Percentiles rank a stretch among this genome's conserved stretches.
phyloP scores from a whole-genome alignment of 306 rosid genomes.

The Argentina anserina region DNA sequence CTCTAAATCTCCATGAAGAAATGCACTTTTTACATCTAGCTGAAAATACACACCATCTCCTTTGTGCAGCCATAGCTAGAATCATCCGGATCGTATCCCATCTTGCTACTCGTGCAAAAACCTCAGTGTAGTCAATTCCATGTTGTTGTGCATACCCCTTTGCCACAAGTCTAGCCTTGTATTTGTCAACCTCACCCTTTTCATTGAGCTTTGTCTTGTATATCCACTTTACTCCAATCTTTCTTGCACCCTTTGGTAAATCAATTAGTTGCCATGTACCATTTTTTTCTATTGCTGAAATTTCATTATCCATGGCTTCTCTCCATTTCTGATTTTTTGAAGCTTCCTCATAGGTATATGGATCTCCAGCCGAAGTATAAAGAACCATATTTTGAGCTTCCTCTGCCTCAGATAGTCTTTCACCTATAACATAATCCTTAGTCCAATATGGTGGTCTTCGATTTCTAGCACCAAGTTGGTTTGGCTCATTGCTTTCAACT shows the following conservation, averaged over 20 bases:
- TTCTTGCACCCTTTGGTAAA: background rate
- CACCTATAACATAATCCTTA: no score
- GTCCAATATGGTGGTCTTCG: no score
- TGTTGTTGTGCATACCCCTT: background rate
- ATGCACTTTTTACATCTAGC: no score
- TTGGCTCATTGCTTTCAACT: no score
- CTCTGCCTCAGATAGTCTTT: no score
- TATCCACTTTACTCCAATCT: slow-evolving; percentile 1
- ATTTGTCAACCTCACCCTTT: background rate
- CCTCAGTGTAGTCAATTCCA: background rate
- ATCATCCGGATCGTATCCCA: background rate
- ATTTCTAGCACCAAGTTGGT: background rate
- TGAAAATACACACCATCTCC: no score
- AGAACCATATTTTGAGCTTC: background rate
- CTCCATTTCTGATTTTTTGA: background rate
- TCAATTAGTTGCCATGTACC: background rate
- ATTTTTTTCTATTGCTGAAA: background rate
- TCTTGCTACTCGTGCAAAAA: no score
- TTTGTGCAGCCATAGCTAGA: no score
- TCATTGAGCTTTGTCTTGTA: background rate
- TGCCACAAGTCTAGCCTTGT: no score
- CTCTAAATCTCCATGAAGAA: no score
- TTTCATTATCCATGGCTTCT: no score
- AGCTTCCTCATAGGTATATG: background rate
- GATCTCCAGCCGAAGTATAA: background rate